Base-by-base conservation (phyloP, 768 basidiomycete genomes). In the Psilocybe subaeruginosa region DNA sequence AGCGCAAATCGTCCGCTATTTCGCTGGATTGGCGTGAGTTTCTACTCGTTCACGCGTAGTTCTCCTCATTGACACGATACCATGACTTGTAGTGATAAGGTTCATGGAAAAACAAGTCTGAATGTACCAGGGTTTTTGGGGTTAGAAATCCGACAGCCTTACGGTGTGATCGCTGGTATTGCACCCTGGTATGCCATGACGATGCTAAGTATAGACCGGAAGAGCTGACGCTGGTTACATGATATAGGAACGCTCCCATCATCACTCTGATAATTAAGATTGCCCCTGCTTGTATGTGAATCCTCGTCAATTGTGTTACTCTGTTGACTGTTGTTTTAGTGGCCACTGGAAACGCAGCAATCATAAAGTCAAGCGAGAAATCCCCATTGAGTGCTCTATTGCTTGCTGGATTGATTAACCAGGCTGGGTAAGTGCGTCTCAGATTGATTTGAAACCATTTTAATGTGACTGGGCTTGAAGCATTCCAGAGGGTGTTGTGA, bases 301-400 rank as follows among this genome's bases (percentile, higher is more conserved):
- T 12, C 16, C 2, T 30, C 2, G 3, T 50, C 14, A 23, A 3
- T 27, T 6, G 9, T 8, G 9, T n/a, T 19, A 0, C 16, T 3
- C 29, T 50, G 27, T 50, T 7, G 29, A 17, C 17, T 31, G 3
- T 11, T 4, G n/a, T 23, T 11, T 50, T 14, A 54, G 53, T 60
- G 27, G 59, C 59, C 11, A 43, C 59, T 16, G 59, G 59, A 11
- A 60, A 60, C 16, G 53, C 54, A 4, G 49, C 30, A 1, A 50
- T 60, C 12, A n/a, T 61, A 1, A 61, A 62, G 76, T 88, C 90
- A 8, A 90, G 89, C 3, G 90, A 91, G 64, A 75, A 89, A 54
- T 89, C 90, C 0, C 89, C 41, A 2, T n/a, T 46, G 14, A 48
- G 16, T 27, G 12, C 19, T 2, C 23, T 8, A 2, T 23, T 9